Conservation (phyloP, 2,329 filamentous ascomycete species). For the Trichoderma sp. region DNA sequence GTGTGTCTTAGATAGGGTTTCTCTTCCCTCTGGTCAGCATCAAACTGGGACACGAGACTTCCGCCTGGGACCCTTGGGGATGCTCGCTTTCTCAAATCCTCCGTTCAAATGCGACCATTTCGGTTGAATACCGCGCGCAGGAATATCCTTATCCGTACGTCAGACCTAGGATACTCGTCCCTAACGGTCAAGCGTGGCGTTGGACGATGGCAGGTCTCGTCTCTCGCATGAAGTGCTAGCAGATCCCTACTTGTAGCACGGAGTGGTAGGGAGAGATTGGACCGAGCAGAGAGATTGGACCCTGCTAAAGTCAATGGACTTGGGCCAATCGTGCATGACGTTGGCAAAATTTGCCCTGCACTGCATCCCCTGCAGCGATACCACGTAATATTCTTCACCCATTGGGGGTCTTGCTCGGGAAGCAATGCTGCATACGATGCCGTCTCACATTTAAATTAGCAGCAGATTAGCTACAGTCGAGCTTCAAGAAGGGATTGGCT, state of each 20-base stretch:
- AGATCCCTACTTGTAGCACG: background rate
- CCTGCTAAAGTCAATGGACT: background rate
- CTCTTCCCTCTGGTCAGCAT: background rate
- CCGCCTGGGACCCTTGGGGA: background rate
- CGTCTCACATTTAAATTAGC: slow-evolving; percentile 11
- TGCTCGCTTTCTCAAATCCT: background rate
- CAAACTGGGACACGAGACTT: slow-evolving; percentile 1
- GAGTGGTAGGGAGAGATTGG: background rate
- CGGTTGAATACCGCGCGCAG: background rate
- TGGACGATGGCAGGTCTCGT: slow-evolving; percentile 1
- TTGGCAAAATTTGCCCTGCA: background rate
- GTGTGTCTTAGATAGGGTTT: slow-evolving; percentile 12
- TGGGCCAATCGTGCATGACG: background rate
- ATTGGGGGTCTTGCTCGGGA: background rate
- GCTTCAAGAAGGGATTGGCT: background rate
- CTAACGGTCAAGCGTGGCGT: background rate
- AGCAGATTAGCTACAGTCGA: background rate
- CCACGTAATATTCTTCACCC: background rate
- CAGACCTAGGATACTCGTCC: background rate
- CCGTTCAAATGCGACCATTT: background rate
- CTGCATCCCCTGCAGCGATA: slow-evolving; percentile 8
- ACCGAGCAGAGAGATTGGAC: background rate
- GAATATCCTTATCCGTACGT: background rate
- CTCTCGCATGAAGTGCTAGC: background rate
- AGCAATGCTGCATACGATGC: slow-evolving; percentile 5